These are phyloP conservation scores for Cylindrodendrum hubeiense DNA, from an alignment of 2,329 filamentous ascomycete species.

Conservation along the genomic window DNA sequence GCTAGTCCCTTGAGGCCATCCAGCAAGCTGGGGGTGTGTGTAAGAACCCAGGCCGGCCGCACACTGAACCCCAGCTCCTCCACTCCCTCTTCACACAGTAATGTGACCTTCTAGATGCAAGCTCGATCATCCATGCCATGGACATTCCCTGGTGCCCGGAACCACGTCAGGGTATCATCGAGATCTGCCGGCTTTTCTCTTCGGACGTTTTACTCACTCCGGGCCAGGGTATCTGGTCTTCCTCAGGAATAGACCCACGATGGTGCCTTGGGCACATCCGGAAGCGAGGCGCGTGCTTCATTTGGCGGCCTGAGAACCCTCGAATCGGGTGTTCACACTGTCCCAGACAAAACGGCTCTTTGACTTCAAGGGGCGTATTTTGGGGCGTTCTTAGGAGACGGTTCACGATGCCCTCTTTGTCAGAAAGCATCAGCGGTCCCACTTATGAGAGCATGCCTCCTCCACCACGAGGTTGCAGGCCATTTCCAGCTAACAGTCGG, in stretches of 20 bases:
- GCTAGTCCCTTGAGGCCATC: constrained; percentile 17
- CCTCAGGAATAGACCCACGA: neutral
- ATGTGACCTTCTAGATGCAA: neutral
- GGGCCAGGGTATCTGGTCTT: neutral
- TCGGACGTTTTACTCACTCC: neutral
- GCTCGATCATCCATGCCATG: neutral
- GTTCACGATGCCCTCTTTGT: neutral
- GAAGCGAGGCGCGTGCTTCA: neutral
- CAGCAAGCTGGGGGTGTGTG: constrained; percentile 9
- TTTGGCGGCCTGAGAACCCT: neutral
- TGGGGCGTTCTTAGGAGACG: neutral
- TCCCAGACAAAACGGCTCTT: neutral
- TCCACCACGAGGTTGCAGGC: neutral
- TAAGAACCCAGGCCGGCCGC: constrained; percentile 6
- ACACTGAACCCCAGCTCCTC: constrained; percentile 5
- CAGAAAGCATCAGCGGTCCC: neutral
- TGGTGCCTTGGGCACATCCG: neutral
- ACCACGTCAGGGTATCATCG: neutral
- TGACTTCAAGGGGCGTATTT: neutral
- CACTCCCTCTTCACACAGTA: constrained; percentile 4
- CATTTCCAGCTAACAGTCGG: neutral
- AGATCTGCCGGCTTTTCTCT: neutral
- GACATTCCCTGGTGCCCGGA: neutral
- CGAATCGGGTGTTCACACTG: neutral
- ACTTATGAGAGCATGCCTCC: neutral